phyloP scores from a whole-genome alignment of 2,329 filamentous ascomycete genomes.

The Trichoderma breve region DNA sequence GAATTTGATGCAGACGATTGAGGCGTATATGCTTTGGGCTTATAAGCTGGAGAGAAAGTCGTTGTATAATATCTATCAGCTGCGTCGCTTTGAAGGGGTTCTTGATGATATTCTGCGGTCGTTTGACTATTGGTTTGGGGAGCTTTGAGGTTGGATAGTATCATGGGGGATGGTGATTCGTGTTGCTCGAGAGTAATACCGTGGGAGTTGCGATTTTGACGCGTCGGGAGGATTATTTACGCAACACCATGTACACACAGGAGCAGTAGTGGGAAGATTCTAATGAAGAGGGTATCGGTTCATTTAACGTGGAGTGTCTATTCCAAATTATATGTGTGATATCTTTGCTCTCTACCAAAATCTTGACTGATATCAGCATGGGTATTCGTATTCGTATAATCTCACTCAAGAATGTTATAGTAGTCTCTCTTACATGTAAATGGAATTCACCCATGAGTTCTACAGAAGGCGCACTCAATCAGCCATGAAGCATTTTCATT shows the following conservation, averaged over 20 bases:
- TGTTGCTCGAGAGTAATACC: neutral
- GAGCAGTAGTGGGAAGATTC: neutral
- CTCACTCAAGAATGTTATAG: neutral
- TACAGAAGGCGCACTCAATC: too few species aligned
- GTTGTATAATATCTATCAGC: neutral
- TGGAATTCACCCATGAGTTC: too few species aligned
- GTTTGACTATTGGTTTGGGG: neutral
- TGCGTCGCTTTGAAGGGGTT: neutral
- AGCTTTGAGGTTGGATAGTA: neutral
- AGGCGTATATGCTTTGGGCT: neutral
- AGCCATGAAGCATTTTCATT: constrained; percentile 12
- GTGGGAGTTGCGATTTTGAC: neutral
- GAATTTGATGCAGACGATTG: neutral
- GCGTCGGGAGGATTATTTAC: neutral
- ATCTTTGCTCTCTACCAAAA: neutral
- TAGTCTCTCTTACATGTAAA: neutral
- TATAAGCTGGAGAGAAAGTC: neutral
- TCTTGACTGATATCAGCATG: neutral
- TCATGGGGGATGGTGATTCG: neutral
- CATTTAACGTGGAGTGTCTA: neutral
- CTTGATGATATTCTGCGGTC: neutral
- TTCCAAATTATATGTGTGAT: neutral
- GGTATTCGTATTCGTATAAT: neutral
- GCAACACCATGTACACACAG: neutral
- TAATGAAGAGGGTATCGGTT: neutral